These are phyloP conservation scores for Claviceps lovelessii DNA, from an alignment of 2,329 filamentous ascomycete genomes.

Conservation along the genomic window DNA sequence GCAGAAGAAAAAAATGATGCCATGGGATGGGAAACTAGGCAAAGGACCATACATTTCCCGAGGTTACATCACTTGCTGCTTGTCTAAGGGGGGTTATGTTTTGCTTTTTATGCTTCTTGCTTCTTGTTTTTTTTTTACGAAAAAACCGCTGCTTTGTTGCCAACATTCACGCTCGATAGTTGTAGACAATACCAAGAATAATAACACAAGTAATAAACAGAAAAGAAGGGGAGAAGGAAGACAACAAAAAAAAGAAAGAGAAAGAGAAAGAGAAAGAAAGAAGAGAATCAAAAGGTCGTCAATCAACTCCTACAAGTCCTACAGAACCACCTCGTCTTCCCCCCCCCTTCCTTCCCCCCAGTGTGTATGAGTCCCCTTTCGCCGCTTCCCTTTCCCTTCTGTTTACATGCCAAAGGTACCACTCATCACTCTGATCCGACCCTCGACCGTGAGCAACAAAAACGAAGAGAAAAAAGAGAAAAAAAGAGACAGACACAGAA, in stretches of 20 bases:
- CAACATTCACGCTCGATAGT: neutral
- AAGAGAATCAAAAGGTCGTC: constrained; percentile 3
- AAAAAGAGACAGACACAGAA: constrained; percentile 6
- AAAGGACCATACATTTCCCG: neutral
- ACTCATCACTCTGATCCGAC: constrained; percentile 4
- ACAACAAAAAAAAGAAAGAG: neutral
- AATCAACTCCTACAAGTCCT: constrained; percentile 11
- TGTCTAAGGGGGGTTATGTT: too few relatives aligned
- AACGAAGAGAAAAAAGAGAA: neutral
- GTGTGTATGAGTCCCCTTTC: neutral
- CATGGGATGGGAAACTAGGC: too few relatives aligned
- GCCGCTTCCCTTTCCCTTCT: constrained; percentile 4
- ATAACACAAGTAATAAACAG: neutral
- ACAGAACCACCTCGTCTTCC: constrained; percentile 5
- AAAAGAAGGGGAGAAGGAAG: neutral
- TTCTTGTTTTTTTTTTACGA: too few relatives aligned
- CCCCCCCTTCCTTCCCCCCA: neutral
- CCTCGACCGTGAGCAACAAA: constrained; percentile 3
- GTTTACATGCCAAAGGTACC: constrained; percentile 10
- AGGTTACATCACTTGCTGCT: neutral
- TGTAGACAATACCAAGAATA: neutral
- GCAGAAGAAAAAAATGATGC: too few relatives aligned
- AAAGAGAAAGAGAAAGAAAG: neutral
- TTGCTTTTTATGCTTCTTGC: too few relatives aligned
- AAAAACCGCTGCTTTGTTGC: neutral